Base-by-base conservation (phyloP, 2,329 filamentous ascomycete species). In the Anthostomella pinea region DNA sequence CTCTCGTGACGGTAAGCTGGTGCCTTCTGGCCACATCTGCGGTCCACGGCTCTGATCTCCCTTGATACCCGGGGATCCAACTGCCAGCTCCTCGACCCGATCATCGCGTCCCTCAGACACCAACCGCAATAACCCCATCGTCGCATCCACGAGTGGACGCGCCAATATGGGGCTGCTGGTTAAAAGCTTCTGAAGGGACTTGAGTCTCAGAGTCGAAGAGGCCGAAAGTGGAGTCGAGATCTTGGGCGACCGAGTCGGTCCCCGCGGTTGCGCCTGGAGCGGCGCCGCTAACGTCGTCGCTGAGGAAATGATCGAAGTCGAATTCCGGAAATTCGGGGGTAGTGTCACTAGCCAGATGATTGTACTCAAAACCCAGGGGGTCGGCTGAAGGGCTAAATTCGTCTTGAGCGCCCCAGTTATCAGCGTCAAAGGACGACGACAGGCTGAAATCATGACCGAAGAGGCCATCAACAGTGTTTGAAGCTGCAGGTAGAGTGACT, bases 391-490 rank as follows among this genome's bases (percentile, higher is more conserved):
- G 73, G 76, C 81, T 72, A 77, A 87, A 73, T 74, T 77, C 76
- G 73, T 77, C 77, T 75, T 87, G 80, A 83, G 83, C 67, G 81
- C 85, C 69, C 73, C 77, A 77, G 80, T 76, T 68, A 87, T 87
- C 77, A 80, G 79, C 62, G 64, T 80, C 73, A 87, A 66, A 66
- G 84, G 74, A 59, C 75, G 73, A 69, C 79, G 79, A 76, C 74
- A 77, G 40, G 72, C 74, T 63, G 78, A 85, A 77, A 79, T 75
- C 71, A 81, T 77, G 67, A 70, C 77, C 68, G 79, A 82, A 73
- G 75, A 82, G 69, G 79, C 78, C 67, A 73, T 75, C 64, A 81
- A 68, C 63, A 79, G 72, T 62, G 73, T 73, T 62, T 70, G 74
- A 60, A 79, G 70, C 59, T 76, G 73, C 53, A 74, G 71, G 59